Base-by-base conservation (phyloP, 345 rosid species). In the Tarenaya hassleriana region DNA sequence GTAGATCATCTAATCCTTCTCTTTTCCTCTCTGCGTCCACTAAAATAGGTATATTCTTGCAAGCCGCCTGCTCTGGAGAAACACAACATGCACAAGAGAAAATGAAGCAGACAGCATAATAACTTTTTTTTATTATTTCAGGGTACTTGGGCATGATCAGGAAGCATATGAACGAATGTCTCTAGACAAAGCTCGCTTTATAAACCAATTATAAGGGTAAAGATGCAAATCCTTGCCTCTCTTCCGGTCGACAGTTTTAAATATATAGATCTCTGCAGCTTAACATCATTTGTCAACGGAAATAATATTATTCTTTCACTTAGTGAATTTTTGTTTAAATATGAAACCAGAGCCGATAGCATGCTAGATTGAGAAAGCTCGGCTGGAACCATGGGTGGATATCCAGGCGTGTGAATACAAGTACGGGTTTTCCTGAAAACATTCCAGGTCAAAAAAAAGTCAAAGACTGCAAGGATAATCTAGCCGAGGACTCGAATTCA, bases 341-440 rank as follows among this genome's bases (percentile, higher is more conserved):
- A n/a, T n/a, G n/a, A n/a, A n/a, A 73, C 74, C 46, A 91, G 41
- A 39, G 88, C 94, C 42, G 85, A 71, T 57, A 50, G 42, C 56
- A 87, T 62, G 34, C 48, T 62, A 50, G 80, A 59, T 1, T 48
- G 64, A 43, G 81, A 54, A 56, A 91, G 75, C 17, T 84, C 96
- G 39, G 68, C 72, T 0, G 84, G 83, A 52, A 40, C 50, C 84
- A 87, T 69, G 33, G 75, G 83, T 50, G 96, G 98, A 41, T 67
- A 21, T 54, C 95, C 98, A 20, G 89, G 84, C 16, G 95, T 82
- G 50, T 87, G 88, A 53, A 87, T 91, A 68, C 96, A 91, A 20
- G 98, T 91, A 6, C 98, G 95, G 14, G 95, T 91, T 69, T 80
- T 77, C 76, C 98, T 91, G 75, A 40, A 72, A 37, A 45, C 4